A percentile compares a stretch with the other conserved stretches of the same genome.
Conservation (phyloP, 164 flowering plant species). For the Saururus chinensis region DNA sequence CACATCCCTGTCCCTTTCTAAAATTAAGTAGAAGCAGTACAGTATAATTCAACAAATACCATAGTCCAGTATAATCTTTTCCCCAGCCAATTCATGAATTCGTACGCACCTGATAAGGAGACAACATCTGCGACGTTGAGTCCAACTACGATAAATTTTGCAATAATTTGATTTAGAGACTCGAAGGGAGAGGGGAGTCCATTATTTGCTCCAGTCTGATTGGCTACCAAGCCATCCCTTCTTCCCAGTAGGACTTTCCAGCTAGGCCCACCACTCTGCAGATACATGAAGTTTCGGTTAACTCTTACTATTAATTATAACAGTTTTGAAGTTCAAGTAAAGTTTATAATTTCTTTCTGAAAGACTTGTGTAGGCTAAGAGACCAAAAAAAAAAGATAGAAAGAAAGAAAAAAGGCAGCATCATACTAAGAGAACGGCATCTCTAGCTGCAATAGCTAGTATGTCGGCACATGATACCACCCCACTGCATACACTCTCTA, state of each 20-base stretch:
- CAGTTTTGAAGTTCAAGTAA: no score
- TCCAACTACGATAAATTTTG: conserved; percentile 47
- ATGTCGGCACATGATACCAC: conserved; percentile 88
- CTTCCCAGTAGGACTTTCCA: conserved; percentile 70
- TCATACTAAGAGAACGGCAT: conserved; percentile 48
- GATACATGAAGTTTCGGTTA: neutral
- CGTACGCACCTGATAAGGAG: conserved; percentile 49
- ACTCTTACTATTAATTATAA: no score
- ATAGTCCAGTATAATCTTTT: no score
- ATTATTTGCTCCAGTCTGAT: conserved; percentile 37
- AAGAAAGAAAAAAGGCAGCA: neutral
- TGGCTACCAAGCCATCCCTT: conserved; percentile 59
- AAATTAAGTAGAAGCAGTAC: neutral
- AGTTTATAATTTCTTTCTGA: neutral
- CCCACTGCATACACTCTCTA: conserved; percentile 57
- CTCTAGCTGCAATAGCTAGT: conserved; percentile 63
- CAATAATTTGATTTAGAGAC: conserved; percentile 17
- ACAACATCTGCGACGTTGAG: conserved; percentile 62
- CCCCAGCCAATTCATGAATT: neutral
- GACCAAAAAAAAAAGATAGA: neutral
- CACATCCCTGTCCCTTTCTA: neutral
- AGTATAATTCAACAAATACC: neutral
- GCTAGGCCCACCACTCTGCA: conserved; percentile 71
- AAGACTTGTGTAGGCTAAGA: neutral
- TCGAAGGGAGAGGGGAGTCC: conserved; percentile 59